Conservation (phyloP, 768 basidiomycete genomes). For the Austroboletus eburneus region DNA sequence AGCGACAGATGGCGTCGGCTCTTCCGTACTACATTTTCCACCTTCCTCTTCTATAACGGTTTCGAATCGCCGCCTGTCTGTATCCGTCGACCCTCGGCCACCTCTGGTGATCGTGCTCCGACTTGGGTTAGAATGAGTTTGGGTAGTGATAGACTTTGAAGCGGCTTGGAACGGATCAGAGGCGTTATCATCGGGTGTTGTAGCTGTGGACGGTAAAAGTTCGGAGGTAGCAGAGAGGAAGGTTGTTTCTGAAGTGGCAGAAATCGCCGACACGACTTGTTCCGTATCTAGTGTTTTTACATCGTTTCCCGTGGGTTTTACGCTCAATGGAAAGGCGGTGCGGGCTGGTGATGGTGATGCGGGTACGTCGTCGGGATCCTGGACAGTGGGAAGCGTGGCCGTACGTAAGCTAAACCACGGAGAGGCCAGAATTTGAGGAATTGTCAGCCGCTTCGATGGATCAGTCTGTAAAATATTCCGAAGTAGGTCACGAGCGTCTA, state of each 20-base stretch:
- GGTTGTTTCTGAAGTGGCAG: conserved; percentile 40
- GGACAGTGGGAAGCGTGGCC: conserved; percentile 2
- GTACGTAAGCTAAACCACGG: conserved; percentile 68
- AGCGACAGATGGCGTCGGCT: conserved; percentile 16
- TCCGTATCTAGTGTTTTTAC: conserved; percentile 20
- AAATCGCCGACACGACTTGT: conserved; percentile 41
- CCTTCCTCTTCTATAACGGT: conserved; percentile 52
- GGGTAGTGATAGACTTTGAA: conserved; percentile 17
- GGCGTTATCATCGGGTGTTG: conserved; percentile 49
- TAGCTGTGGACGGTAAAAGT: conserved; percentile 45
- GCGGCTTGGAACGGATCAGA: conserved; percentile 41
- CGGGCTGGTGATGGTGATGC: conserved; percentile 32
- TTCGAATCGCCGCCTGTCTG: conserved; percentile 39
- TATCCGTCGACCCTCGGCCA: conserved; percentile 23
- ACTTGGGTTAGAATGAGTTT: conserved; percentile 50
- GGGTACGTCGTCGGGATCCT: conserved; percentile 16
- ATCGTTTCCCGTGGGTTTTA: conserved; percentile 14
- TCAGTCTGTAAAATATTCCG: conserved; percentile 74
- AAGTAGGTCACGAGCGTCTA: conserved; percentile 86
- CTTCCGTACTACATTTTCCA: conserved; percentile 1
- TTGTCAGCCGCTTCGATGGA: conserved; percentile 67
- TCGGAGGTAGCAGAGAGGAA: conserved; percentile 54
- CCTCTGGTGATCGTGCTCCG: conserved; percentile 57
- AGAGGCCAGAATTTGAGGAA: conserved; percentile 82
- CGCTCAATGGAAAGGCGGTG: conserved; percentile 27